These are phyloP conservation scores for Paspalum notatum DNA, from an alignment of 176 grass and related monocot genomes.

Conservation along the genomic window DNA sequence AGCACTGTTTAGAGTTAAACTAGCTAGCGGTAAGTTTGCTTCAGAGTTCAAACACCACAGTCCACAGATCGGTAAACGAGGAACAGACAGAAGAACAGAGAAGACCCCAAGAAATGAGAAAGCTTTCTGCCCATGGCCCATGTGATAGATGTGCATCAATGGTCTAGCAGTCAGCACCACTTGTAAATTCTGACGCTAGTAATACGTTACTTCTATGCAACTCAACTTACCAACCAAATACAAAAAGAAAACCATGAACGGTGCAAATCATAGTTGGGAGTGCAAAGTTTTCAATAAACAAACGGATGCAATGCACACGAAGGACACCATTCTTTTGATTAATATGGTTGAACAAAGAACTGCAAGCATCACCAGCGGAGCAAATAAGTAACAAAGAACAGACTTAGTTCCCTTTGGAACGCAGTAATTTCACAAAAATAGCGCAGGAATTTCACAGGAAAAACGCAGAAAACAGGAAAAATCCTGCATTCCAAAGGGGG, in stretches of 20 bases:
- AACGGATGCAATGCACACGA: background rate
- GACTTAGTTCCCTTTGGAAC: too few relatives aligned
- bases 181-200: background rate
- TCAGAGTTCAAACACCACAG: too few relatives aligned
- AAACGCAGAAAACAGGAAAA: too few relatives aligned
- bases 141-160: background rate
- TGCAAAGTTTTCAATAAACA: background rate
- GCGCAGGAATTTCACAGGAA: too few relatives aligned
- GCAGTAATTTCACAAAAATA: too few relatives aligned
- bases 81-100: background rate
- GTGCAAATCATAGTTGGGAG: background rate
- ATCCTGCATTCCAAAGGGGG: too few relatives aligned
- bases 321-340: background rate
- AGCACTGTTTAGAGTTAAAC: background rate
- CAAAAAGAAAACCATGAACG: background rate
- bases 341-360: constrained; percentile 1
- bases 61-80: background rate
- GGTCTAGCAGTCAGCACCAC: background rate
- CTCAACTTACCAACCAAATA: background rate
- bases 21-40: too few relatives aligned
- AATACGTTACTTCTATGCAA: background rate
- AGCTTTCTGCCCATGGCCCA: too few relatives aligned
- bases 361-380: background rate
- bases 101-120: background rate
- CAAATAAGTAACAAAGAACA: background rate